Evolutionary conservation across 345 rosid genomes (phyloP).

Genomic region (Eucalyptus leucophloia): DNA sequence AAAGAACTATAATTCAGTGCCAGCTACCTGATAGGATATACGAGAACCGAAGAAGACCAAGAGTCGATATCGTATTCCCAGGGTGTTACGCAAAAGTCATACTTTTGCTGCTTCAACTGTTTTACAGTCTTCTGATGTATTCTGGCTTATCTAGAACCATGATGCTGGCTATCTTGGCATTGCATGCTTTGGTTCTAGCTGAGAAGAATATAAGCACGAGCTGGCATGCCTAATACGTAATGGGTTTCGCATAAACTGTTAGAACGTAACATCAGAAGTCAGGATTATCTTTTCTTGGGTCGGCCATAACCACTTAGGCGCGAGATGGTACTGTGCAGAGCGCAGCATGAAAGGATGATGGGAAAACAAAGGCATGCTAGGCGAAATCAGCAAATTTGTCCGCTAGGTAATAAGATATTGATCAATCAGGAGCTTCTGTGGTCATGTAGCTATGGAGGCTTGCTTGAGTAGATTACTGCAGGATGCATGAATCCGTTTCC

Average conservation of each 20-base stretch:
- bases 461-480: not conserved
- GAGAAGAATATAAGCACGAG: not conserved
- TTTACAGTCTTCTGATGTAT: not conserved
- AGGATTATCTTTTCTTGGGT: not conserved
- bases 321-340: not conserved
- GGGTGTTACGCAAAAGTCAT: not conserved
- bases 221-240: not conserved
- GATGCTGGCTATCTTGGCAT: not conserved
- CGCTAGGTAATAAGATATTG: not conserved
- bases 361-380: slow-evolving; percentile 2
- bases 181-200: not conserved
- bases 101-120: not conserved
- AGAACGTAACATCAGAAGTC: slow-evolving; percentile 16
- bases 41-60: not conserved
- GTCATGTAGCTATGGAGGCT: not conserved
- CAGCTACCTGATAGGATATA: not conserved
- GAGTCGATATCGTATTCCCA: not conserved
- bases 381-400: slow-evolving; percentile 8
- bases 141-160: not conserved
- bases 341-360: not conserved
- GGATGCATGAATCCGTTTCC: slow-evolving; percentile 13
- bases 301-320: not conserved
- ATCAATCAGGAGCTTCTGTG: not conserved
- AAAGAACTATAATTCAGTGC: not conserved
- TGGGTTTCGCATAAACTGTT: not conserved